Evolutionary conservation across 2,329 filamentous ascomycete species (phyloP).

Genomic region (Elsinoe australis): DNA sequence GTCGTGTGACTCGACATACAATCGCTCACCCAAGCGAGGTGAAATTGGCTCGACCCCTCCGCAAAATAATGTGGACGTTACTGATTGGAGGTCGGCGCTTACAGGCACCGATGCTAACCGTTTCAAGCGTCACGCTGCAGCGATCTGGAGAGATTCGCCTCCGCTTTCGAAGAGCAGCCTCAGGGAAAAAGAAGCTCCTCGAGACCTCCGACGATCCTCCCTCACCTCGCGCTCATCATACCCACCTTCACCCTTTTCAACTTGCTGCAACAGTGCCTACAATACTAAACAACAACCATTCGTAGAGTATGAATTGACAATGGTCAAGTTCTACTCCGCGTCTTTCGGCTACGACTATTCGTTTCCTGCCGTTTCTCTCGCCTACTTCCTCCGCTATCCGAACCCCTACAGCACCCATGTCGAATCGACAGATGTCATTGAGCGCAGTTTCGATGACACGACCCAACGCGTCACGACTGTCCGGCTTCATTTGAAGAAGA

Average conservation of each 20-base stretch:
- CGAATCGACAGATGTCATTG: conserved; percentile 74
- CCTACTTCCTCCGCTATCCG: conserved; percentile 83
- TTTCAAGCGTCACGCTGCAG: conserved; percentile 6
- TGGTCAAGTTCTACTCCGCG: conserved; percentile 48
- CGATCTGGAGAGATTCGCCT: conserved; percentile 16
- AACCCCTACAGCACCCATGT: conserved; percentile 80
- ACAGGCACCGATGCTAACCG: conserved; percentile 5
- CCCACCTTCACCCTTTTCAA: background rate
- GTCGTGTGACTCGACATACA: background rate
- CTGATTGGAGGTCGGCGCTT: conserved; percentile 13
- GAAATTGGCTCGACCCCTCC: conserved; percentile 8
- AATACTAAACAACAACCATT: background rate
- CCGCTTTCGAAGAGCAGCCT: background rate
- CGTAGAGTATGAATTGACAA: conserved; percentile 24
- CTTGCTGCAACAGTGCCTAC: background rate
- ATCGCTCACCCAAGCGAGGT: conserved; percentile 8
- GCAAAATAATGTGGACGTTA: conserved; percentile 10
- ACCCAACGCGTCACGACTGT: conserved; percentile 70
- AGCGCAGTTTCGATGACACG: conserved; percentile 61
- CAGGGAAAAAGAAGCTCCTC: conserved; percentile 15
- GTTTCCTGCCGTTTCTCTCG: conserved; percentile 77
- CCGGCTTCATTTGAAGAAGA: conserved; percentile 74
- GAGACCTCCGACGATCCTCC: conserved; percentile 1
- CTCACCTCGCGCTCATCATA: background rate
- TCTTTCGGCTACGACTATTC: conserved; percentile 70